Evolutionary conservation across 176 grass and related monocot genomes (phyloP).

Genomic region (Chrysopogon serrulatus): DNA sequence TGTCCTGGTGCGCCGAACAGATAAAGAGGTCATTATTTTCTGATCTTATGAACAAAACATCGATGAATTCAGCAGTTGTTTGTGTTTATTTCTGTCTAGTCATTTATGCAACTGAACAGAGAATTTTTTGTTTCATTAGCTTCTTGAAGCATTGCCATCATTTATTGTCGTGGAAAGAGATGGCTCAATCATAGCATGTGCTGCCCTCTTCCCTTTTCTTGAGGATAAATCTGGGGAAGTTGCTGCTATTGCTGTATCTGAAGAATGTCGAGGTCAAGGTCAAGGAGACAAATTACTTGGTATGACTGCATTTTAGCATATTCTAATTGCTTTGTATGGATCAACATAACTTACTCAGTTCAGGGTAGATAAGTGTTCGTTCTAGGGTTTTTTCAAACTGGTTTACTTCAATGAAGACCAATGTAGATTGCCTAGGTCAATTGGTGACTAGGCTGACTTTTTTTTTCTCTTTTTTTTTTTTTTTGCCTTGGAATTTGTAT

Average conservation of each 20-base stretch:
- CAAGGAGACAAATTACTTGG: conserved; percentile 98
- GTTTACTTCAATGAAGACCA: neutral
- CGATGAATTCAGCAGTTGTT: neutral
- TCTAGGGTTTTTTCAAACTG: neutral
- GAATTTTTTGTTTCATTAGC: conserved; percentile 36
- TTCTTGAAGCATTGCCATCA: conserved; percentile 54
- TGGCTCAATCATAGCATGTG: conserved; percentile 87
- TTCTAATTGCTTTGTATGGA: neutral
- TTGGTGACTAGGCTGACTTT: neutral
- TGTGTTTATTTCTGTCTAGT: neutral
- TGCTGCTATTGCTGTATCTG: conserved; percentile 89
- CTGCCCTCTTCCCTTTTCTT: conserved; percentile 77
- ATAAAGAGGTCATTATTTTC: conserved; percentile 58
- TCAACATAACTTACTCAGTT: neutral
- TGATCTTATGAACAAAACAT: conserved; percentile 1
- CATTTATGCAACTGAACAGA: conserved; percentile 21
- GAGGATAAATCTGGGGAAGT: conserved; percentile 90
- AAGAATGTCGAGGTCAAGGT: conserved; percentile 88
- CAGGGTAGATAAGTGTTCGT: neutral
- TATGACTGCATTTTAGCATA: conserved; percentile 27
- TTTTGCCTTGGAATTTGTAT: neutral
- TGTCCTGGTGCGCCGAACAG: conserved; percentile 64
- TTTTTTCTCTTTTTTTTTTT: neutral
- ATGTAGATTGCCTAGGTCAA: neutral
- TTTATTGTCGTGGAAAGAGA: conserved; percentile 88